A percentile compares a stretch with the other conserved stretches of the same genome.
These are phyloP conservation scores for Ascochyta rabiei DNA, from an alignment of 2,329 filamentous ascomycete species.

Conservation along the genomic window DNA sequence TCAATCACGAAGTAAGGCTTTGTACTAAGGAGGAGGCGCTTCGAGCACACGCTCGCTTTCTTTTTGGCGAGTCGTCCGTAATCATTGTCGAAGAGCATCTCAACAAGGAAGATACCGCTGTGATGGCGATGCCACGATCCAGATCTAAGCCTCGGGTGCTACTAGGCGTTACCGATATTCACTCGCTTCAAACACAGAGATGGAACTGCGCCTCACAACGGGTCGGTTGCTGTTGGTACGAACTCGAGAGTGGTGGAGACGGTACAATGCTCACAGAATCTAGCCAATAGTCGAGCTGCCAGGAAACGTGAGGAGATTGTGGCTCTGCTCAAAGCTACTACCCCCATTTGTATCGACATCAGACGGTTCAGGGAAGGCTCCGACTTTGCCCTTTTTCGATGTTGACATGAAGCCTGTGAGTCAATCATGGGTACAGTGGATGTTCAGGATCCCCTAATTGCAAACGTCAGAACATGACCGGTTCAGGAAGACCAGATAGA, in stretches of 20 bases:
- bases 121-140: conserved; percentile 59
- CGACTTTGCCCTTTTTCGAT: conserved; percentile 57
- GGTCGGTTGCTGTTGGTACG: conserved; percentile 53
- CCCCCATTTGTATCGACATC: conserved; percentile 57
- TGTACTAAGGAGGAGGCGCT: conserved; percentile 47
- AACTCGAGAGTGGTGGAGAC: conserved; percentile 57
- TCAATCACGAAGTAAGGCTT: conserved; percentile 58
- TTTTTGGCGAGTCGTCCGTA: conserved; percentile 47
- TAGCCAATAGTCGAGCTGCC: neutral
- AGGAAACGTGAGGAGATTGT: conserved; percentile 41
- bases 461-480: conserved; percentile 54
- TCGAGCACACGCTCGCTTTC: conserved; percentile 37
- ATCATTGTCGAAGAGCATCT: conserved; percentile 59
- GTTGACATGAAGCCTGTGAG: conserved; percentile 60
- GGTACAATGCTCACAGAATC: conserved; percentile 12
- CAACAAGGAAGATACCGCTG: conserved; percentile 56
- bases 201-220: conserved; percentile 58
- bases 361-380: conserved; percentile 43
- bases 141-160: conserved; percentile 25
- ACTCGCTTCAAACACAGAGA: conserved; percentile 56
- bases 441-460: neutral
- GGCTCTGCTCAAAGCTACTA: conserved; percentile 48
- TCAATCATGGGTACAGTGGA: neutral
- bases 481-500: conserved; percentile 55
- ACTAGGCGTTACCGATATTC: conserved; percentile 56